A percentile compares a stretch with the other conserved stretches of the same genome.
Evolutionary conservation across 2,329 filamentous ascomycete genomes (phyloP).

Genomic region (Sarocladium brachiariae): DNA sequence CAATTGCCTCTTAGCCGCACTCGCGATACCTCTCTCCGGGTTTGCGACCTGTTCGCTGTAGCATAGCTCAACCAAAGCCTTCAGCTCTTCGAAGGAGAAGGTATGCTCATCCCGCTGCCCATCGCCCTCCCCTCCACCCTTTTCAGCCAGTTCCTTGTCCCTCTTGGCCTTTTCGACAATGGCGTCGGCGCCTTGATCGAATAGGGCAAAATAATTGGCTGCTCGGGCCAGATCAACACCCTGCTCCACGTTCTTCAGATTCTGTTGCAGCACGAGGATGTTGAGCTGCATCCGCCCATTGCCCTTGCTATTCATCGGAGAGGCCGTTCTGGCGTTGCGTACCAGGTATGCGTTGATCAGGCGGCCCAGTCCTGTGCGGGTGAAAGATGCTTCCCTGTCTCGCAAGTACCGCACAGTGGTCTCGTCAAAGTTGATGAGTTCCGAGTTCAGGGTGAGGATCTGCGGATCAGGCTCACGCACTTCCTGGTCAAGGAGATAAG

Average conservation of each 20-base stretch:
- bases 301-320: conserved; percentile 77
- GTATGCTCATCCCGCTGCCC: conserved; percentile 28
- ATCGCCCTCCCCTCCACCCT: conserved; percentile 26
- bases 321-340: conserved; percentile 60
- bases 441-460: conserved; percentile 76
- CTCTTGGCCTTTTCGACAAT: conserved; percentile 57
- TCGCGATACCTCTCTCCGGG: conserved; percentile 59
- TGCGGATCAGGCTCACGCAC: conserved; percentile 72
- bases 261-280: conserved; percentile 90
- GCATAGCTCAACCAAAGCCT: conserved; percentile 58
- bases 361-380: conserved; percentile 67
- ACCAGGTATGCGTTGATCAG: conserved; percentile 78
- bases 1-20: conserved; percentile 61
- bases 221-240: conserved; percentile 58
- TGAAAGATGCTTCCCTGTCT: conserved; percentile 62
- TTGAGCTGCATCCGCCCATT: conserved; percentile 88
- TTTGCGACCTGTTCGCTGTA: conserved; percentile 62
- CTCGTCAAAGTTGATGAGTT: conserved; percentile 83
- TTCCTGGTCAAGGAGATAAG: conserved; percentile 61
- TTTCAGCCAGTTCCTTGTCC: conserved; percentile 21
- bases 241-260: conserved; percentile 85
- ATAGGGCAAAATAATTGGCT: conserved; percentile 63
- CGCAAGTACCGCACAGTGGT: conserved; percentile 69
- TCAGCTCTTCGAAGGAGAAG: conserved; percentile 61
- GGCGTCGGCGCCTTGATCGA: conserved; percentile 56